phyloP scores from a whole-genome alignment of 257 asterid species.

The Nicotiana paniculata region DNA sequence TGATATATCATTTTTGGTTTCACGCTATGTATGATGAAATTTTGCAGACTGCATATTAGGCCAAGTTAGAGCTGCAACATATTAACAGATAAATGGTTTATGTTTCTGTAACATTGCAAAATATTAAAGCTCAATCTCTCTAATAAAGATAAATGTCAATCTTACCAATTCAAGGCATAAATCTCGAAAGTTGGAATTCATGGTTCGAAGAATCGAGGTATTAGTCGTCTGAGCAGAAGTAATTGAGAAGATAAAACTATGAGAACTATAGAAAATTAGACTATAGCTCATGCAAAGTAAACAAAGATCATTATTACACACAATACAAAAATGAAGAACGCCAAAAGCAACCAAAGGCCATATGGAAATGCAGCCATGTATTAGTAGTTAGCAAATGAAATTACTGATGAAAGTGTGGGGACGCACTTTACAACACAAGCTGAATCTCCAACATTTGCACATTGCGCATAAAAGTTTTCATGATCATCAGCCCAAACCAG shows the following conservation, averaged over 20 bases:
- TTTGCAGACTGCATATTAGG: not conserved
- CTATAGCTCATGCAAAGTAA: not conserved
- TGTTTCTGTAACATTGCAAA: not conserved
- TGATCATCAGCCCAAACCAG: constrained; percentile 76
- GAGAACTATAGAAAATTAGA: not conserved
- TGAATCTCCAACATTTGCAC: constrained; percentile 99
- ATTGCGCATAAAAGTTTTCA: constrained; percentile 62
- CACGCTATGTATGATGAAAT: not conserved
- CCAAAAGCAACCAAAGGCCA: constrained; percentile 2
- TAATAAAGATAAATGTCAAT: not conserved
- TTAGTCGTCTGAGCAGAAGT: not conserved
- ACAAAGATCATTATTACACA: not conserved
- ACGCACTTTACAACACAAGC: constrained; percentile 87
- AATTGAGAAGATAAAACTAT: not conserved
- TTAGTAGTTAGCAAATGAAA: constrained; percentile 1
- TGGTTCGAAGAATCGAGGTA: not conserved
- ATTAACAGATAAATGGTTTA: not conserved
- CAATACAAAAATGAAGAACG: not conserved
- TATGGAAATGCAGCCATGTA: not conserved
- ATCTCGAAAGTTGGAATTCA: not conserved
- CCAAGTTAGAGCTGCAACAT: not conserved
- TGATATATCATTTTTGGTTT: not conserved
- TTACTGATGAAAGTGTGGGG: constrained; percentile 13
- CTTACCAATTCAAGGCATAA: not conserved
- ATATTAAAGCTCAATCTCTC: not conserved